Conservation (phyloP, 2,329 filamentous ascomycete genomes). For the Ascocoryne sarcoides region DNA sequence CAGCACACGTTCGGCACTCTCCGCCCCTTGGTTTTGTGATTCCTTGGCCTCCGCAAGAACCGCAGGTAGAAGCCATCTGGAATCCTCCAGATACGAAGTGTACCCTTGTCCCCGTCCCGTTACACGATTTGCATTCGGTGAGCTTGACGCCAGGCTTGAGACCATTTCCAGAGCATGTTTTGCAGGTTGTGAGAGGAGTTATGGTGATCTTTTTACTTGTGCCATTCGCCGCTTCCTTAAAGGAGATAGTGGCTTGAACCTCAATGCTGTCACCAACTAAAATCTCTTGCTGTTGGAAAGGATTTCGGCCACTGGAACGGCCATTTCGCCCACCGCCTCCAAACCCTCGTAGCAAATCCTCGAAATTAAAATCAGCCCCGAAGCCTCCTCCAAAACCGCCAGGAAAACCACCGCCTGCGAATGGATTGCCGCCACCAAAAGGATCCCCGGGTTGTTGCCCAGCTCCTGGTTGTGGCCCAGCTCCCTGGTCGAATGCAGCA, state of each 20-base stretch:
- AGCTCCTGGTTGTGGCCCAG: constrained; percentile 43
- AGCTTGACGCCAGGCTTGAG: constrained; percentile 72
- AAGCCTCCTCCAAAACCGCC: constrained; percentile 53
- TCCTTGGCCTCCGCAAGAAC: constrained; percentile 71
- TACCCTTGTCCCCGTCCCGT: constrained; percentile 77
- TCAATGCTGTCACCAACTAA: constrained; percentile 95
- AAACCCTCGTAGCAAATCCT: constrained; percentile 90
- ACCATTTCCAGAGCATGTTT: constrained; percentile 74
- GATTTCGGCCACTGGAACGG: constrained; percentile 45
- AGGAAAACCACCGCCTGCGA: constrained; percentile 39
- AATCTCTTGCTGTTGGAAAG: constrained; percentile 68
- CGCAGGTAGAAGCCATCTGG: constrained; percentile 89
- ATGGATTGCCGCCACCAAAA: constrained; percentile 29
- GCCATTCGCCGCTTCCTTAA: constrained; percentile 93
- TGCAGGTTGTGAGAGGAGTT: constrained; percentile 71
- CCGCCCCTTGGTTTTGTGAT: constrained; percentile 66
- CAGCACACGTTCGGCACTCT: constrained; percentile 71
- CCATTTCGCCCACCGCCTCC: constrained; percentile 36
- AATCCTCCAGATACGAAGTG: constrained; percentile 90
- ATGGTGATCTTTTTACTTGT: constrained; percentile 81
- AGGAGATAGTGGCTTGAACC: constrained; percentile 84
- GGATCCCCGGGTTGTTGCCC: constrained; percentile 36
- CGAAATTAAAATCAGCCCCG: constrained; percentile 82
- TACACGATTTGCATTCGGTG: constrained; percentile 67
- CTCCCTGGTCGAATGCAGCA: constrained; percentile 73